These are phyloP conservation scores for Xylaria sp. DNA, from an alignment of 2,329 filamentous ascomycete species.

Conservation along the genomic window DNA sequence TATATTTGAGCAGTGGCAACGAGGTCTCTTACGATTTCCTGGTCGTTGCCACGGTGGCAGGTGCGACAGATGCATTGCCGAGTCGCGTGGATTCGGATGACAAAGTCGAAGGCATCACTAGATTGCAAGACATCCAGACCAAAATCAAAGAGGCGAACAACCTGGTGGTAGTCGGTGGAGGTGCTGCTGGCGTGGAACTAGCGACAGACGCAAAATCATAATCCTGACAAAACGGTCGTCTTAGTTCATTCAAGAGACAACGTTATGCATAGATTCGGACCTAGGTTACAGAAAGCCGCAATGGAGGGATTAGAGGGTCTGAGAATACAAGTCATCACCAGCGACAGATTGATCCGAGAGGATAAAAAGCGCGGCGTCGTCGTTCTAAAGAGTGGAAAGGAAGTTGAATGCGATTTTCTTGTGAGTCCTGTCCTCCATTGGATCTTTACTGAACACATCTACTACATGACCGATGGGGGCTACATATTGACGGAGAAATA, in stretches of 20 bases:
- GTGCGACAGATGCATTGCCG: constrained; percentile 56
- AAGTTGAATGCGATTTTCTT: constrained; percentile 62
- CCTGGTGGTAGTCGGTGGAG: constrained; percentile 66
- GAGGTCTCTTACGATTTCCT: constrained; percentile 65
- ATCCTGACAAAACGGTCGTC: constrained; percentile 66
- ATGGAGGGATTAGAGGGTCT: constrained; percentile 58
- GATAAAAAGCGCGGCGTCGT: constrained; percentile 53
- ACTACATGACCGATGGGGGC: not conserved
- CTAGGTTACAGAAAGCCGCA: constrained; percentile 54
- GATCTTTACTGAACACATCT: not conserved
- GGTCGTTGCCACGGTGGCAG: constrained; percentile 67
- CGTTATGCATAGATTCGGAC: constrained; percentile 65
- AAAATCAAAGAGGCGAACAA: constrained; percentile 56
- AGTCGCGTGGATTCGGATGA: constrained; percentile 58
- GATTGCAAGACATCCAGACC: constrained; percentile 59
- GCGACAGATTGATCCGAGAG: constrained; percentile 58
- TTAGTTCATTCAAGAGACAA: constrained; percentile 67
- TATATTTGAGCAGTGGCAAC: constrained; percentile 57
- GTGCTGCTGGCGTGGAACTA: constrained; percentile 71
- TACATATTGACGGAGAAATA: constrained; percentile 44
- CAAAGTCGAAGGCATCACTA: constrained; percentile 56
- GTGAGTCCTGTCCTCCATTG: constrained; percentile 50
- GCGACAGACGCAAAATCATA: constrained; percentile 69
- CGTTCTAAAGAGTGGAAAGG: constrained; percentile 58
- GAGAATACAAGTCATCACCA: constrained; percentile 62